Conservation (phyloP, 2,329 filamentous ascomycete genomes). For the Tolypocladium sp. region DNA sequence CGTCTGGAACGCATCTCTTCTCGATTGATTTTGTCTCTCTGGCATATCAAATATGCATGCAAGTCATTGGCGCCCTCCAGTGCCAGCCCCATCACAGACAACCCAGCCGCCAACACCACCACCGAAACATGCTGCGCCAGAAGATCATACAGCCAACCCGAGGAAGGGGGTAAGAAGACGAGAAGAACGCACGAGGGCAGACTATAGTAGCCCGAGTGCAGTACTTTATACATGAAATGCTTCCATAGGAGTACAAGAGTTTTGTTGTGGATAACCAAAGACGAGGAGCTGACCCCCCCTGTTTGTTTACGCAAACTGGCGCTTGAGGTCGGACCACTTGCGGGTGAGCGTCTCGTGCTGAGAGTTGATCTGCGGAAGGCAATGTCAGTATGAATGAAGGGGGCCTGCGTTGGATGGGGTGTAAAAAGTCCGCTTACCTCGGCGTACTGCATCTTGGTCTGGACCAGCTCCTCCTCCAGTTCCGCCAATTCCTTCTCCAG, state of each 20-base stretch:
- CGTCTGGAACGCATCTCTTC: not conserved
- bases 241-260: not conserved
- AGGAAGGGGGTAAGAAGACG: not conserved
- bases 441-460: constrained; percentile 90
- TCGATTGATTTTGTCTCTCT: constrained; percentile 10
- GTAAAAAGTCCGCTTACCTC: constrained; percentile 55
- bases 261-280: not conserved
- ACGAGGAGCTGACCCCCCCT: not conserved
- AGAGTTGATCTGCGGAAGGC: constrained; percentile 50
- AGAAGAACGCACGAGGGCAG: not conserved
- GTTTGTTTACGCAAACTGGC: constrained; percentile 38
- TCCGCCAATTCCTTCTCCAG: constrained; percentile 86
- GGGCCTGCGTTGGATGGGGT: not conserved
- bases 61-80: not conserved
- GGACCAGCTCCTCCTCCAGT: constrained; percentile 85
- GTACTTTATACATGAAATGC: constrained; percentile 15
- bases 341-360: constrained; percentile 63
- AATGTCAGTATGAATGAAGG: constrained; percentile 7
- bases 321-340: constrained; percentile 68
- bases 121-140: constrained; percentile 5
- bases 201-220: not conserved
- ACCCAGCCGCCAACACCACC: not conserved
- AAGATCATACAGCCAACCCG: not conserved
- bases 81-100: not conserved
- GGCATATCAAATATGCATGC: not conserved